Evolutionary conservation across 2,329 filamentous ascomycete species (phyloP).

Genomic region (Cercospora zeina): DNA sequence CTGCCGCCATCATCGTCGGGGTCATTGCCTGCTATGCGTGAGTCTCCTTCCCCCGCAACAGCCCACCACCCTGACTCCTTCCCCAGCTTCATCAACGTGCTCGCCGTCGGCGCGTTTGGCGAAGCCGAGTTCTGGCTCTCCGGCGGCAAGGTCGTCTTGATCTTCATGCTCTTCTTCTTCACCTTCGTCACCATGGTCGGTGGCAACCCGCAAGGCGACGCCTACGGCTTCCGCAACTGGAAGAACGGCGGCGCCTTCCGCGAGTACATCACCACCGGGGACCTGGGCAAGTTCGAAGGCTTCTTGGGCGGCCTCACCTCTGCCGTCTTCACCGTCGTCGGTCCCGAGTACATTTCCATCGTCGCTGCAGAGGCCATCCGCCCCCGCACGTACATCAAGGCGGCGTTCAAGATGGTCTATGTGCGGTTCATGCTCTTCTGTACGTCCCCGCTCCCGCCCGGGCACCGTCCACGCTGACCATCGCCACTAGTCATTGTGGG

Average conservation of each 20-base stretch:
- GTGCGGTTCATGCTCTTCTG: constrained; percentile 44
- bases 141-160: constrained; percentile 50
- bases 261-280: constrained; percentile 35
- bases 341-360: constrained; percentile 53
- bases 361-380: constrained; percentile 51
- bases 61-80: neutral
- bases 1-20: constrained; percentile 41
- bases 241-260: constrained; percentile 40
- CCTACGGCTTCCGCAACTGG: constrained; percentile 50
- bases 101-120: constrained; percentile 50
- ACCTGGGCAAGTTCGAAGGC: constrained; percentile 41
- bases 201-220: constrained; percentile 40
- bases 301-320: constrained; percentile 40
- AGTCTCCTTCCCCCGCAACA: constrained; percentile 20
- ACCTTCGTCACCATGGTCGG: constrained; percentile 43
- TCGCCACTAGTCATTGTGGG: constrained; percentile 49
- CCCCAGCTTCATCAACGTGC: constrained; percentile 44
- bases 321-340: constrained; percentile 50
- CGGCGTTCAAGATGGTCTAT: constrained; percentile 52
- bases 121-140: constrained; percentile 56
- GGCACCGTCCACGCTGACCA: neutral
- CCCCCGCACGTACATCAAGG: constrained; percentile 49
- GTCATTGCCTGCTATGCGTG: constrained; percentile 48
- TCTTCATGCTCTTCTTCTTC: constrained; percentile 48
- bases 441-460: neutral